phyloP scores from a whole-genome alignment of 1,284 basidiomycete genomes.

The Puccinia novopanici region DNA sequence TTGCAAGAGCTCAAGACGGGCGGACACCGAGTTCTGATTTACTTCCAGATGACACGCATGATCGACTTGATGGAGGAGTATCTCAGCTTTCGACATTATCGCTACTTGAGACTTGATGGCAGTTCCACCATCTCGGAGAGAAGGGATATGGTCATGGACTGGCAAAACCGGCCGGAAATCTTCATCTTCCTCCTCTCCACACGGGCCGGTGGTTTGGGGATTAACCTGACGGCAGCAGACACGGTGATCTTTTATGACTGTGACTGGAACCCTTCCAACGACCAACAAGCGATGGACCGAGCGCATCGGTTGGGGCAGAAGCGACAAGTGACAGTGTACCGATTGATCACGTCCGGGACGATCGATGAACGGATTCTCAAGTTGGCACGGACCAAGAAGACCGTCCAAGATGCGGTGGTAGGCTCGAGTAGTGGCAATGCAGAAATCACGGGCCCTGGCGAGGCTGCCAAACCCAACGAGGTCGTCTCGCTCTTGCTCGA shows the following conservation, averaged over 20 bases:
- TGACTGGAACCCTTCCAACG: slow-evolving; percentile 99
- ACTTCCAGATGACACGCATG: slow-evolving; percentile 99
- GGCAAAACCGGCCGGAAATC: slow-evolving; percentile 95
- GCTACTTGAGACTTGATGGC: slow-evolving; percentile 93
- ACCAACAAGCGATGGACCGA: slow-evolving; percentile 99
- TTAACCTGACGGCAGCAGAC: slow-evolving; percentile 96
- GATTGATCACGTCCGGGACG: slow-evolving; percentile 91
- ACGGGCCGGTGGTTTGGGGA: slow-evolving; percentile 93
- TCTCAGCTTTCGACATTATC: slow-evolving; percentile 94
- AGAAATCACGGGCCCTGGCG: slow-evolving; percentile 55
- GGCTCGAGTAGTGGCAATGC: slow-evolving; percentile 70
- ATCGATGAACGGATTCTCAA: slow-evolving; percentile 98
- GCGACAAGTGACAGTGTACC: slow-evolving; percentile 97
- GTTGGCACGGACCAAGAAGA: slow-evolving; percentile 79
- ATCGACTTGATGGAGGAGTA: slow-evolving; percentile 99
- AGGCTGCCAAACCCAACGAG: slow-evolving; percentile 88
- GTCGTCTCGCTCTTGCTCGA: slow-evolving; percentile 93
- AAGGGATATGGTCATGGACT: slow-evolving; percentile 98
- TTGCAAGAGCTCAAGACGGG: slow-evolving; percentile 88
- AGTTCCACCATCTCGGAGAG: slow-evolving; percentile 93
- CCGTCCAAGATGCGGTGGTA: slow-evolving; percentile 96
- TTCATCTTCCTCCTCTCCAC: slow-evolving; percentile 96
- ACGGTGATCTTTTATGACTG: slow-evolving; percentile 99
- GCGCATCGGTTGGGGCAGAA: slow-evolving; percentile 98
- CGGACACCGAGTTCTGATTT: slow-evolving; percentile 91